phyloP scores from a whole-genome alignment of 2,329 filamentous ascomycete species.

The Colletotrichum tropicale region DNA sequence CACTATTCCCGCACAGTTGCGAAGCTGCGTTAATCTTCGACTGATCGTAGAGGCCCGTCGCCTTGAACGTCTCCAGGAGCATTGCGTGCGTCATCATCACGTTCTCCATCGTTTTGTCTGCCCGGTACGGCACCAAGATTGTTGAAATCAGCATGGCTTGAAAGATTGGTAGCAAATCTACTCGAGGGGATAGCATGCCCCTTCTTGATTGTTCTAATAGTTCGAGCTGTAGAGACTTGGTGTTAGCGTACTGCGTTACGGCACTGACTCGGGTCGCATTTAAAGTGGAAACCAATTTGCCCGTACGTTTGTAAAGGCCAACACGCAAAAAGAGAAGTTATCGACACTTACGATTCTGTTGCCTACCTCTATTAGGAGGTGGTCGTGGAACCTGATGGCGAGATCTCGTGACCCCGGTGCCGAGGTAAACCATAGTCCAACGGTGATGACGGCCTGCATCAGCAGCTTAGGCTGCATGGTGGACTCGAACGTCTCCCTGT shows the following conservation, averaged over 20 bases:
- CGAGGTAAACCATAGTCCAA: constrained; percentile 3
- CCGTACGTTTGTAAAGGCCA: not conserved
- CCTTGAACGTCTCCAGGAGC: constrained; percentile 4
- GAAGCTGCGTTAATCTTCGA: not conserved
- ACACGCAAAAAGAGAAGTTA: not conserved
- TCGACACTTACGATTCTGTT: not conserved
- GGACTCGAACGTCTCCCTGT: not conserved
- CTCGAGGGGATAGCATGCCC: not conserved
- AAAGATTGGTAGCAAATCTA: not conserved
- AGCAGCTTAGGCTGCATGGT: not conserved
- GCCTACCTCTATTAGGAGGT: not conserved
- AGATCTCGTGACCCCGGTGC: not conserved
- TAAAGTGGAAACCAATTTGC: not conserved
- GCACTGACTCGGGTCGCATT: not conserved
- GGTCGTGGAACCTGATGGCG: not conserved
- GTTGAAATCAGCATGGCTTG: not conserved
- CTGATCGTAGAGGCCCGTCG: not conserved
- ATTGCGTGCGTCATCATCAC: constrained; percentile 11
- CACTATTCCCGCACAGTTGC: not conserved
- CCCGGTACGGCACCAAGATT: constrained; percentile 8
- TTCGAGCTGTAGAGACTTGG: not conserved
- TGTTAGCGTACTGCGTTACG: not conserved
- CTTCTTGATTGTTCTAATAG: not conserved
- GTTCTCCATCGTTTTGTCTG: constrained; percentile 2
- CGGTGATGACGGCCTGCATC: not conserved